Evolutionary conservation across 2,329 filamentous ascomycete species (phyloP), one percentile per base, ranked within the genome.

Genomic region (Fusarium hostae): DNA sequence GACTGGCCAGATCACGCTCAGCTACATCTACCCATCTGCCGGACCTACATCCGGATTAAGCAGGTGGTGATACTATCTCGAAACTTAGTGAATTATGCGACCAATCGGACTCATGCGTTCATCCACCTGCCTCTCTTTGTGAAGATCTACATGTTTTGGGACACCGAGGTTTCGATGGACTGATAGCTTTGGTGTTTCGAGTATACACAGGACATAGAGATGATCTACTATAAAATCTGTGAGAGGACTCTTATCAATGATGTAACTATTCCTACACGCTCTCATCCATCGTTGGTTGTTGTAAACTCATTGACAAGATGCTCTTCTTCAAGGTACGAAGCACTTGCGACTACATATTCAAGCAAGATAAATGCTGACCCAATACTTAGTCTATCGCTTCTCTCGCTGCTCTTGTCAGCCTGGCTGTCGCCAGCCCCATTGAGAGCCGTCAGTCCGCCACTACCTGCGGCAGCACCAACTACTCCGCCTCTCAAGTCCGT

Each of bases 401-500:
- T 57, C 63, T 80, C 59, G 66, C 76, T 63, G 70, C 78, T 34
- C 74, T 80, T 60, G 66, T 76, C 34, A 72, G 77, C 63, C 65
- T 78, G 26, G 77, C 62, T 64, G 70, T 74, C 22, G 78, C 79
- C 44, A 68, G 75, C 39, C 78, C 79, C 20, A 63, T 77, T 12
- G 73, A 76, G 40, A 56, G 62, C 16, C 69, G 66, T 10, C 76
- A 76, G 22, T 75, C 71, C 22, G 70, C 72, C 28, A 76, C 78
- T 9, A 78, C 57, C 18, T 82, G 80, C 58, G 80, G 80, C n/a
- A 75, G 37, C 51, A 73, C 66, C 41, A 71, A 62, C 11, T 81
- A 81, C 75, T 68, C 71, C 11, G 72, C 76, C 35, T 37, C 61
- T 35, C 75, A 75, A 20, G 76, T 82, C 45, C 66, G 59, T 24